phyloP scores from a whole-genome alignment of 495 filamentous ascomycete genomes.

The Penicillium subrubescens region DNA sequence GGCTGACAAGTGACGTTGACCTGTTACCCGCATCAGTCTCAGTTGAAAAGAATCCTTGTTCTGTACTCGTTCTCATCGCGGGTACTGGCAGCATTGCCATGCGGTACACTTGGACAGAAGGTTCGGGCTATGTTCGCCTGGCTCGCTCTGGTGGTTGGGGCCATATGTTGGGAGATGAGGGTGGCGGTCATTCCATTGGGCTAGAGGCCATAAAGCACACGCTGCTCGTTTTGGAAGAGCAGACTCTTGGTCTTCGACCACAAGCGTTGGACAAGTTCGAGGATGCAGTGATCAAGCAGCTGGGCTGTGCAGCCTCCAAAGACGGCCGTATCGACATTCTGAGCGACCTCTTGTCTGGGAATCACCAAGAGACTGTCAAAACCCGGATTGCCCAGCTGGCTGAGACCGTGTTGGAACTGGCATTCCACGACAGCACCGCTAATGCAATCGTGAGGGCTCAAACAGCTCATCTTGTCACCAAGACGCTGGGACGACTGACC shows the following conservation, averaged over 20 bases:
- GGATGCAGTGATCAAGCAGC: conserved; percentile 16
- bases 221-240: conserved; percentile 25
- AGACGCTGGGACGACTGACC: conserved; percentile 23
- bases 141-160: conserved; percentile 42
- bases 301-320: conserved; percentile 7
- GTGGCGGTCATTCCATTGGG: conserved; percentile 40
- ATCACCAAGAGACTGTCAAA: conserved; percentile 17
- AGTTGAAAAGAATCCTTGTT: conserved; percentile 9
- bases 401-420: conserved; percentile 21
- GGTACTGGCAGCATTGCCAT: conserved; percentile 39
- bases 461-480: conserved; percentile 19
- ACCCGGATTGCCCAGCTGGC: conserved; percentile 28
- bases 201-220: conserved; percentile 32
- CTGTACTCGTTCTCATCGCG: conserved; percentile 37
- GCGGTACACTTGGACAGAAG: conserved; percentile 24
- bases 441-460: conserved; percentile 22
- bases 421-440: conserved; percentile 13
- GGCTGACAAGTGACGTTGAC: conserved; percentile 35
- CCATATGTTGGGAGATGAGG: conserved; percentile 41
- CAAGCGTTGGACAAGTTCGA: conserved; percentile 15
- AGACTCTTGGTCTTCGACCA: conserved; percentile 11
- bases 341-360: conserved; percentile 20
- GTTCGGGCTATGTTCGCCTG: conserved; percentile 20
- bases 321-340: conserved; percentile 22
- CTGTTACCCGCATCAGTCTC: conserved; percentile 27